phyloP scores from a whole-genome alignment of 2,329 filamentous ascomycete genomes.

The Bisporella sp. region DNA sequence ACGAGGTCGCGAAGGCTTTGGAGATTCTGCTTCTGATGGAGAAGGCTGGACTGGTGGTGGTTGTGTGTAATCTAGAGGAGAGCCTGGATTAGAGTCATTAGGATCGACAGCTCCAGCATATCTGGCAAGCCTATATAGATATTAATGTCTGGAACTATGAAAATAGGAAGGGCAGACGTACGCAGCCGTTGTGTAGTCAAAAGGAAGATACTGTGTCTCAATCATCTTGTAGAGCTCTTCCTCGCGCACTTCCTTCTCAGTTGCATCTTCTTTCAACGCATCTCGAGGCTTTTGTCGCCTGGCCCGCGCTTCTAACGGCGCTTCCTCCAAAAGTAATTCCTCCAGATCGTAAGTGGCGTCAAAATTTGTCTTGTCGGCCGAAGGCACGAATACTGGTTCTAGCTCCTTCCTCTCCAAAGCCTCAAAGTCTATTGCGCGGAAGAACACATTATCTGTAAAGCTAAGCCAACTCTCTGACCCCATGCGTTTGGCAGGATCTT shows the following conservation, averaged over 20 bases:
- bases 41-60: constrained; percentile 8
- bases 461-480: constrained; percentile 76
- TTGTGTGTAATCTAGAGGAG: constrained; percentile 12
- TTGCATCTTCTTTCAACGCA: constrained; percentile 86
- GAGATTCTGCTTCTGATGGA: constrained; percentile 5
- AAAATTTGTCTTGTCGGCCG: constrained; percentile 97
- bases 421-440: constrained; percentile 76
- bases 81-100: constrained; percentile 8
- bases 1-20: constrained; percentile 9
- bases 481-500: constrained; percentile 72
- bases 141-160: constrained; percentile 9
- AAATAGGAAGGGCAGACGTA: constrained; percentile 39
- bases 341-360: constrained; percentile 97
- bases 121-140: constrained; percentile 16
- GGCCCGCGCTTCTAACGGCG: constrained; percentile 85
- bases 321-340: constrained; percentile 87
- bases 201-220: constrained; percentile 86
- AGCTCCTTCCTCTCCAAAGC: constrained; percentile 81
- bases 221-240: constrained; percentile 94
- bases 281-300: constrained; percentile 91
- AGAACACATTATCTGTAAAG: constrained; percentile 86
- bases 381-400: constrained; percentile 85
- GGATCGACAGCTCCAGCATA: constrained; percentile 27
- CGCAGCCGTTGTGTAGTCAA: constrained; percentile 83
- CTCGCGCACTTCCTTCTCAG: constrained; percentile 87